phyloP scores from a whole-genome alignment of 106 monocot genomes.

The Acanthochlamys bracteata region DNA sequence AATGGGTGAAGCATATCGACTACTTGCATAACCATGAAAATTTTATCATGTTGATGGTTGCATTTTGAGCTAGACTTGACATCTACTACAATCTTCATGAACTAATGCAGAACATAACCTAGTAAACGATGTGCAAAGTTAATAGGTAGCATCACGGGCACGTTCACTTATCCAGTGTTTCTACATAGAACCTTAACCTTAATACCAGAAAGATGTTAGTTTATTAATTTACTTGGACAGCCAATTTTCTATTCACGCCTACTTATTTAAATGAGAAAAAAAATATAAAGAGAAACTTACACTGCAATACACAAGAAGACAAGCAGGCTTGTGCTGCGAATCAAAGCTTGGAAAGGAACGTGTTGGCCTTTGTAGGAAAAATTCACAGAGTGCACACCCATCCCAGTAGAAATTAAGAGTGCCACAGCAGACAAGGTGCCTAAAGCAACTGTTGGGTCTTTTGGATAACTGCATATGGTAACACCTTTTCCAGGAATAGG shows the following conservation, averaged over 20 bases:
- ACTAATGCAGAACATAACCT: too few species aligned
- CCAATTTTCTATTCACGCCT: background rate
- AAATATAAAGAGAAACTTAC: slow-evolving; percentile 19
- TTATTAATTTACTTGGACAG: background rate
- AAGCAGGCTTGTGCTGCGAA: slow-evolving; percentile 27
- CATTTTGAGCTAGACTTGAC: background rate
- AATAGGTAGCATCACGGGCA: too few species aligned
- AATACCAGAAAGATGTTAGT: background rate
- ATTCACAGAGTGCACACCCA: slow-evolving; percentile 43
- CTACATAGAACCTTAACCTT: background rate
- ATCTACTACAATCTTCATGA: too few species aligned
- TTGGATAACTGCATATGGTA: slow-evolving; percentile 70
- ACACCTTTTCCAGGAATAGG: slow-evolving; percentile 49
- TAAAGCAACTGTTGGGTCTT: slow-evolving; percentile 52
- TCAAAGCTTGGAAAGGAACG: slow-evolving; percentile 32
- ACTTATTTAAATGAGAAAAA: background rate
- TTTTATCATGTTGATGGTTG: background rate
- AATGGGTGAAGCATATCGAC: background rate
- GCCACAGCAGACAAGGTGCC: slow-evolving; percentile 48
- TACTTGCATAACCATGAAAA: background rate
- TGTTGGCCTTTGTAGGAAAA: slow-evolving; percentile 49
- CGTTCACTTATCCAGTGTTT: background rate
- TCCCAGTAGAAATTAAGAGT: slow-evolving; percentile 27
- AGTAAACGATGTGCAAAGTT: too few species aligned
- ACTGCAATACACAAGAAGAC: slow-evolving; percentile 43